Evolutionary conservation across 176 grass and related monocot genomes (phyloP).

Genomic region (Aegilops bicornis): DNA sequence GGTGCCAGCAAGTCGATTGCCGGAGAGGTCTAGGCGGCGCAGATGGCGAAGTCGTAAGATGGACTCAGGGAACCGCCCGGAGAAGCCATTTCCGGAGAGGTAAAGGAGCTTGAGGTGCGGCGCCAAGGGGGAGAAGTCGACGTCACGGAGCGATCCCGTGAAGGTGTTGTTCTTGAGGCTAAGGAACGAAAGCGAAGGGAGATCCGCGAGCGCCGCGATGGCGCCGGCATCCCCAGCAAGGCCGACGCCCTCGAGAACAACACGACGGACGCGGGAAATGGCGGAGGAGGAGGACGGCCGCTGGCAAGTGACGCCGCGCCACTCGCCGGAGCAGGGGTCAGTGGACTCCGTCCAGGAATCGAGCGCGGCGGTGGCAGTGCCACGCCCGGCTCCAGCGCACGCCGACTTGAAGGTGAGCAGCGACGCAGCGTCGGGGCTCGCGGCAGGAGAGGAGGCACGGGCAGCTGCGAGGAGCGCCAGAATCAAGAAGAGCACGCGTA

Average conservation of each 20-base stretch:
- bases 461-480: slow-evolving; percentile 15
- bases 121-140: slow-evolving; percentile 55
- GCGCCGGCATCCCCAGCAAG: slow-evolving; percentile 48
- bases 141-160: slow-evolving; percentile 35
- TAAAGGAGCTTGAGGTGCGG: slow-evolving; percentile 89
- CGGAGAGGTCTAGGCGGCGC: slow-evolving; percentile 68
- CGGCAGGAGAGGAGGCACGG: neutral
- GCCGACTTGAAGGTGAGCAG: slow-evolving; percentile 77
- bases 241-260: slow-evolving; percentile 68
- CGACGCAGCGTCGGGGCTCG: slow-evolving; percentile 39
- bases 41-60: slow-evolving; percentile 75
- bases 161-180: slow-evolving; percentile 92
- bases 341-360: slow-evolving; percentile 47
- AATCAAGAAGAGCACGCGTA: slow-evolving; percentile 27
- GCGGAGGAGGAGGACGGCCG: neutral
- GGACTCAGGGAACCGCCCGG: slow-evolving; percentile 58
- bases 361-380: slow-evolving; percentile 26
- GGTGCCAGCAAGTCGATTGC: slow-evolving; percentile 45
- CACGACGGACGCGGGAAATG: slow-evolving; percentile 41
- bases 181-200: slow-evolving; percentile 60
- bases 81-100: slow-evolving; percentile 82
- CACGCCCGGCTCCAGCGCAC: slow-evolving; percentile 38
- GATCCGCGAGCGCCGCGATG: slow-evolving; percentile 44
- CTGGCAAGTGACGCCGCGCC: slow-evolving; percentile 67
- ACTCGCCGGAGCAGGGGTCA: slow-evolving; percentile 61